Evolutionary conservation across 2,329 filamentous ascomycete genomes (phyloP).

Genomic region (Xylariaceae sp.): DNA sequence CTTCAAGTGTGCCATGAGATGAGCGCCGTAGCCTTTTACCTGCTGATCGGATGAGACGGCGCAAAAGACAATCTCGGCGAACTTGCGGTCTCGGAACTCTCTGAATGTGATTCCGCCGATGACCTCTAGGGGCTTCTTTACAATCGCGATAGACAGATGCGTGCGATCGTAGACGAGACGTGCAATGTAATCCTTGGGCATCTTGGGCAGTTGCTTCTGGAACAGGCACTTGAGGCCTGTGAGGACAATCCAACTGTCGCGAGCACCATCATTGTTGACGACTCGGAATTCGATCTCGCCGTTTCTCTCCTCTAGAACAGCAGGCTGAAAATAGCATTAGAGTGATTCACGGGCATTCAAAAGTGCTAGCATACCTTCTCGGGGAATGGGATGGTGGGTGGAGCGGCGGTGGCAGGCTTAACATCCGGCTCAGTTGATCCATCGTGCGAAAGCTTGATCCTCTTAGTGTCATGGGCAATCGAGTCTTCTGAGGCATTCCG

Average conservation of each 20-base stretch:
- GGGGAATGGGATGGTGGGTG: constrained; percentile 13
- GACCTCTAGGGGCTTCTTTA: constrained; percentile 94
- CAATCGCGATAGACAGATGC: constrained; percentile 92
- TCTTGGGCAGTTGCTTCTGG: constrained; percentile 96
- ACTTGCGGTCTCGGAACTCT: constrained; percentile 84
- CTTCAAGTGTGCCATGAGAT: constrained; percentile 96
- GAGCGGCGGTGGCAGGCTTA: neutral
- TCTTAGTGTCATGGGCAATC: neutral
- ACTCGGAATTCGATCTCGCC: constrained; percentile 96
- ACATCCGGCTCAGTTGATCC: neutral
- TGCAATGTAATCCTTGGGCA: constrained; percentile 99
- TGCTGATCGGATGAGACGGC: constrained; percentile 97
- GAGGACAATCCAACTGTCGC: constrained; percentile 87
- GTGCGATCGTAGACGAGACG: constrained; percentile 95
- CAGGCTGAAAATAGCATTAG: constrained; percentile 51
- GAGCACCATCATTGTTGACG: constrained; percentile 89
- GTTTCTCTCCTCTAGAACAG: constrained; percentile 86
- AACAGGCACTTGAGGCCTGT: constrained; percentile 97
- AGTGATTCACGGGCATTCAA: neutral
- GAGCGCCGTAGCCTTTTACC: constrained; percentile 96
- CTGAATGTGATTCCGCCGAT: constrained; percentile 95
- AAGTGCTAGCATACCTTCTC: neutral
- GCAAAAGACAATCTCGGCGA: constrained; percentile 98
- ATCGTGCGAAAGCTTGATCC: neutral
- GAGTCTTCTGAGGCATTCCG: neutral